Conservation (phyloP, 306 rosid species). For the Rubus idaeus region DNA sequence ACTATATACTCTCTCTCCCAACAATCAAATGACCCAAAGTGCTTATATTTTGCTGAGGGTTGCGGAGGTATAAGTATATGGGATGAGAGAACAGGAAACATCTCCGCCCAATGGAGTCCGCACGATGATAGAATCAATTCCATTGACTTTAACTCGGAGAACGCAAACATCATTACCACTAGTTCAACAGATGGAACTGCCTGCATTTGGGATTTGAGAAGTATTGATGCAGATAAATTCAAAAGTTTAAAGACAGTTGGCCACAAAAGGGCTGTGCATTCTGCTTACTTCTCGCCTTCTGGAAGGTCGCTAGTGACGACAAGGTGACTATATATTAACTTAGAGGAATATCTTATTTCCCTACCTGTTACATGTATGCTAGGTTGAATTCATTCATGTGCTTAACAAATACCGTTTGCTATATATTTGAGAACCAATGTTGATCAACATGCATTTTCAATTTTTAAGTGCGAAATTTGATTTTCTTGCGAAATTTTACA, state of each 20-base stretch:
- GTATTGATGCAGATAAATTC: conserved; percentile 34
- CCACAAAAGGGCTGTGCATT: conserved; percentile 66
- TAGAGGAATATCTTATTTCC: background rate
- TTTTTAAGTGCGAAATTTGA: background rate
- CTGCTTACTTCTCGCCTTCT: conserved; percentile 92
- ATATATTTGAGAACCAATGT: background rate
- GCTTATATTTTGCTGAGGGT: conserved; percentile 75
- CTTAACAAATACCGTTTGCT: background rate
- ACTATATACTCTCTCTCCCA: conserved; percentile 57
- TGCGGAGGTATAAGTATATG: conserved; percentile 57
- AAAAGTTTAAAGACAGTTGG: conserved; percentile 46
- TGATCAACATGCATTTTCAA: background rate
- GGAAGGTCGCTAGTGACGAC: conserved; percentile 76
- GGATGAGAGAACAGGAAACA: conserved; percentile 64
- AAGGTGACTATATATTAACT: conserved; percentile 41
- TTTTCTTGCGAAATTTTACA: too few relatives aligned
- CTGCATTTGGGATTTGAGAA: conserved; percentile 93
- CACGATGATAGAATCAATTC: conserved; percentile 69
- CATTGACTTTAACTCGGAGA: conserved; percentile 58
- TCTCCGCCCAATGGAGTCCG: conserved; percentile 51
- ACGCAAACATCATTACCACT: conserved; percentile 64
- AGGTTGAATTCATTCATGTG: background rate
- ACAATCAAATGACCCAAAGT: conserved; percentile 46
- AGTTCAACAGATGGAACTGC: conserved; percentile 82
- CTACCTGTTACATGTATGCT: background rate